Conservation (phyloP, 1,284 basidiomycete genomes). For the Sanghuangporus weigelae region DNA sequence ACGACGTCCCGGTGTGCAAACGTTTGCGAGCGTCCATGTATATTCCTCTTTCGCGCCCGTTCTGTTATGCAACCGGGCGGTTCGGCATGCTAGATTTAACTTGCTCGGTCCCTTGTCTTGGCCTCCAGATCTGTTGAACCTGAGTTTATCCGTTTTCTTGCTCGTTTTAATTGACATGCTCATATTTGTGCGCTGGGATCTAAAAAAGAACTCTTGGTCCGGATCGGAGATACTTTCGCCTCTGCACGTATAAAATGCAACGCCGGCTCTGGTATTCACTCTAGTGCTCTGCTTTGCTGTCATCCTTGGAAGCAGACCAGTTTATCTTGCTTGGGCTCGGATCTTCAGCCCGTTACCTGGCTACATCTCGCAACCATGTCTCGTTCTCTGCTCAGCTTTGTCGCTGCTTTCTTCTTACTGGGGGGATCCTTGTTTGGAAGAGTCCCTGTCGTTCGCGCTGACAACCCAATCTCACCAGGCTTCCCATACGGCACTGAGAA, state of each 20-base stretch:
- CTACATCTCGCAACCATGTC: not conserved
- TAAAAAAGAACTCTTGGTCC: not conserved
- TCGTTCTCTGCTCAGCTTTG: not conserved
- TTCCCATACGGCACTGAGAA: constrained; percentile 53
- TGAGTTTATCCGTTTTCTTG: not conserved
- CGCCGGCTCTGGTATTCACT: not conserved
- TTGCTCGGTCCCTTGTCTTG: not conserved
- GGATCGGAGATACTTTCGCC: not conserved
- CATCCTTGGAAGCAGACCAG: not conserved
- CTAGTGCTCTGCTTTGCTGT: not conserved
- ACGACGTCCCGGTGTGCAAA: too few species aligned
- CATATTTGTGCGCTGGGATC: not conserved
- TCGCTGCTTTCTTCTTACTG: not conserved
- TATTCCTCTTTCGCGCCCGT: too few species aligned
- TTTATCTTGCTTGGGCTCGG: not conserved
- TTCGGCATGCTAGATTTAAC: not conserved
- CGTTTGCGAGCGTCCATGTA: too few species aligned
- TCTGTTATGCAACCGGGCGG: too few species aligned
- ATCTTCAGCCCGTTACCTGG: too few species aligned
- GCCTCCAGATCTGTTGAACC: not conserved
- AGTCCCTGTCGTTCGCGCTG: not conserved
- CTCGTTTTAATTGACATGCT: not conserved
- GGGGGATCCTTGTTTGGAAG: not conserved
- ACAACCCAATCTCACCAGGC: constrained; percentile 31
- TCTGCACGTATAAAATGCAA: not conserved